These are phyloP conservation scores for Oryza glaberrima DNA, from an alignment of 176 grass and related monocot species.

Conservation along the genomic window DNA sequence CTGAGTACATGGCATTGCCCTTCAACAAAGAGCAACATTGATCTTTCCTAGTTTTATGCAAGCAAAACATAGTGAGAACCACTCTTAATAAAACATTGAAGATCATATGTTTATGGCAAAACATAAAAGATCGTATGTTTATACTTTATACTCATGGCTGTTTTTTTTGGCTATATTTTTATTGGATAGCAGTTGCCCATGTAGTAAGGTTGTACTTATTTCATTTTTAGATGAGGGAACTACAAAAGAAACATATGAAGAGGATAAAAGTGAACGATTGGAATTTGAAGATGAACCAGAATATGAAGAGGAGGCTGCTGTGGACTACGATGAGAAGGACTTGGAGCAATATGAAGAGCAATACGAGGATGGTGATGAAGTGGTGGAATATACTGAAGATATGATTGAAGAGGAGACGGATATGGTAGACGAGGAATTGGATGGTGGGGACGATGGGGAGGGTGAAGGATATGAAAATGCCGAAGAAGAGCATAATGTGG, in stretches of 20 bases:
- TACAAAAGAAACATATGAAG: slow-evolving; percentile 64
- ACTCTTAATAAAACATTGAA: neutral
- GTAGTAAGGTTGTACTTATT: neutral
- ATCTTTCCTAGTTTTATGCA: neutral
- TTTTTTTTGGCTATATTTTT: neutral
- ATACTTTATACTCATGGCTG: neutral
- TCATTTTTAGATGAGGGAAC: slow-evolving; percentile 57
- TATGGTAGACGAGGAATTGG: slow-evolving; percentile 69
- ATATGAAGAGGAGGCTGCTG: slow-evolving; percentile 75
- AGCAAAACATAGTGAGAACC: neutral
- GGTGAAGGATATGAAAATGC: slow-evolving; percentile 65
- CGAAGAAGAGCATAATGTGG: slow-evolving; percentile 55
- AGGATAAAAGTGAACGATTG: slow-evolving; percentile 64
- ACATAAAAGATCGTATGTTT: neutral
- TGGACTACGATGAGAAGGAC: slow-evolving; percentile 78
- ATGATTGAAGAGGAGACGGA: slow-evolving; percentile 70
- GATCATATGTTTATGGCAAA: no score
- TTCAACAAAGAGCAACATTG: neutral
- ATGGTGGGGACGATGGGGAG: slow-evolving; percentile 65
- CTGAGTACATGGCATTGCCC: neutral
- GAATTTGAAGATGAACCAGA: slow-evolving; percentile 80
- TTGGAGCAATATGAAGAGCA: slow-evolving; percentile 71
- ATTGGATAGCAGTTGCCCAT: neutral
- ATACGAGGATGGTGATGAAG: slow-evolving; percentile 67
- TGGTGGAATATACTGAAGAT: slow-evolving; percentile 68